phyloP scores from a whole-genome alignment of 1,284 basidiomycete genomes.

The Irpex lacteus region DNA sequence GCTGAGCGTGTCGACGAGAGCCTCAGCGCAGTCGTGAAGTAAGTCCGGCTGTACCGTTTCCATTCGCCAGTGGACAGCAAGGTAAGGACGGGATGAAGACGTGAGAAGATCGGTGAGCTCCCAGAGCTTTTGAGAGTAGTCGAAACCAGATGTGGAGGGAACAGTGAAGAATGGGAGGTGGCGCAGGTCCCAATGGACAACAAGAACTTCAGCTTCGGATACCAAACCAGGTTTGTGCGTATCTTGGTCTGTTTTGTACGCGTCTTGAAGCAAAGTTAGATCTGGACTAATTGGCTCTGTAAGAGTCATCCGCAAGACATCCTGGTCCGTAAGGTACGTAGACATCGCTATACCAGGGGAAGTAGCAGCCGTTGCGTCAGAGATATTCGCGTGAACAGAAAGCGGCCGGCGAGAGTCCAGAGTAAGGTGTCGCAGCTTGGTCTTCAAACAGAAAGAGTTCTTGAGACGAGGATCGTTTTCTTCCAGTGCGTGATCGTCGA shows the following conservation, averaged over 20 bases:
- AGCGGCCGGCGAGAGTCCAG: slow-evolving; percentile 11
- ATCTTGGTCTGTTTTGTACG: not conserved
- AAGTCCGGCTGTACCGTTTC: slow-evolving; percentile 38
- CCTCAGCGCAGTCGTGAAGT: slow-evolving; percentile 42
- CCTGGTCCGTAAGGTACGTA: not conserved
- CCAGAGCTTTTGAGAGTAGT: slow-evolving; percentile 38
- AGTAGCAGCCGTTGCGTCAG: not conserved
- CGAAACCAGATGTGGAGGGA: slow-evolving; percentile 15
- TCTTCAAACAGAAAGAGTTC: slow-evolving; percentile 19
- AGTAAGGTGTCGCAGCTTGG: slow-evolving; percentile 17
- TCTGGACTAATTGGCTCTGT: not conserved
- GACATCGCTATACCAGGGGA: not conserved
- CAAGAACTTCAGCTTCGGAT: slow-evolving; percentile 32
- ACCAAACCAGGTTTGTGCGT: not conserved
- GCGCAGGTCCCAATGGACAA: slow-evolving; percentile 46
- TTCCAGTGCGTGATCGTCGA: slow-evolving; percentile 8
- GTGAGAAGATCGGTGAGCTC: slow-evolving; percentile 35
- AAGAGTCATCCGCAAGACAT: not conserved
- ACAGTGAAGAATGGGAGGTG: slow-evolving; percentile 34
- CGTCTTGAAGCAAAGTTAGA: not conserved
- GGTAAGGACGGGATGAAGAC: slow-evolving; percentile 34
- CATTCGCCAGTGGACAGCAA: slow-evolving; percentile 51
- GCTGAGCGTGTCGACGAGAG: slow-evolving; percentile 40
- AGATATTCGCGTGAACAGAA: slow-evolving; percentile 10
- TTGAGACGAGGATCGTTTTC: slow-evolving; percentile 12